A percentile compares a stretch with the other conserved stretches of the same genome.
Conservation (phyloP, 1,284 basidiomycete genomes). For the Gymnopus androsaceus region DNA sequence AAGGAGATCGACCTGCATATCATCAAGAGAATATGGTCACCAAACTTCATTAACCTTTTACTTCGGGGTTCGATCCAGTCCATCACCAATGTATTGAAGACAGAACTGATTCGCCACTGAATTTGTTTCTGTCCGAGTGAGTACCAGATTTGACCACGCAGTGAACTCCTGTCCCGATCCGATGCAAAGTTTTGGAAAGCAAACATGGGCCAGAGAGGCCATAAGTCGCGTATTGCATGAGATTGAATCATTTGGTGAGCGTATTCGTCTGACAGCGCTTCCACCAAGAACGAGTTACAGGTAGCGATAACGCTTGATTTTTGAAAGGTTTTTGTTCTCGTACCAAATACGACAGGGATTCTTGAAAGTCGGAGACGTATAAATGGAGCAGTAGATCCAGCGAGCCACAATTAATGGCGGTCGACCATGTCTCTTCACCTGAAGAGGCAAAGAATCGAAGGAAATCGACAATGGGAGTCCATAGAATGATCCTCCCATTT, state of each 20-base stretch:
- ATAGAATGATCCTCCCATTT: slow-evolving; percentile 6
- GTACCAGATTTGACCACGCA: neutral
- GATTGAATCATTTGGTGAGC: neutral
- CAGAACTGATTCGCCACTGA: slow-evolving; percentile 11
- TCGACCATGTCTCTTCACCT: neutral
- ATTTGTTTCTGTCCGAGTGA: neutral
- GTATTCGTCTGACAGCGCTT: neutral
- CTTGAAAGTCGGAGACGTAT: slow-evolving; percentile 12
- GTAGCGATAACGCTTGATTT: slow-evolving; percentile 5
- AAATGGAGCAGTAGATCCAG: slow-evolving; percentile 11
- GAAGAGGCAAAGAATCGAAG: neutral
- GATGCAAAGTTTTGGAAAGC: neutral
- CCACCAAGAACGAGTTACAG: slow-evolving; percentile 7
- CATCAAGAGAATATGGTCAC: no score
- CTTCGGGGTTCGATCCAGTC: slow-evolving; percentile 4
- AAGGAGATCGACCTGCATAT: slow-evolving; percentile 1
- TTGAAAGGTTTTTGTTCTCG: neutral
- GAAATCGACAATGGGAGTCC: slow-evolving; percentile 9
- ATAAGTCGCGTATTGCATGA: neutral
- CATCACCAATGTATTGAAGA: neutral
- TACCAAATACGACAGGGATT: neutral
- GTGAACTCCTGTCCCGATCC: neutral
- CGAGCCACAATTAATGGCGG: neutral
- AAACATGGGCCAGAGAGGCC: neutral
- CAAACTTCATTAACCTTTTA: no score